Base-by-base conservation (phyloP, 345 rosid genomes). In the Populus euphratica region DNA sequence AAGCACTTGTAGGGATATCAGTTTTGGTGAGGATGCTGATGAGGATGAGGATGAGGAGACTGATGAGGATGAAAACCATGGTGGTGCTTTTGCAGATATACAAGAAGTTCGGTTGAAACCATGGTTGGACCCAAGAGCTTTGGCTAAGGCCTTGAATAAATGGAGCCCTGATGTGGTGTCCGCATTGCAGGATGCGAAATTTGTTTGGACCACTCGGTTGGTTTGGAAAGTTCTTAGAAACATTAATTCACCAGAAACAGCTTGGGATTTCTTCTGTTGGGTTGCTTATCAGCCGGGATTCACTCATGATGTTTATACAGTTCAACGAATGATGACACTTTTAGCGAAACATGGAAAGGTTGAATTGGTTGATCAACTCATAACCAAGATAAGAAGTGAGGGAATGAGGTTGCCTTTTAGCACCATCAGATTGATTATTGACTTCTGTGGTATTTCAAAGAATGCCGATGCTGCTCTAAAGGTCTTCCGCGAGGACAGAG, bases 261-360 rank as follows among this genome's bases (percentile, higher is more conserved):
- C 98, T 17, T 93, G 99, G 99, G 83, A 79, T 70, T 92, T 93
- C 89, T 95, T 95, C 86, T 88, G 92, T 78, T 95, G 98, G 99
- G 96, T 95, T 72, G 91, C 92, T 56, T 81, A 63, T 87, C 99
- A 92, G 82, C 94, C 97, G 0, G 94, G 92, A 74, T 93, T 89
- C 82, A 84, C 91, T 66, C 99, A 93, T 20, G 93, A 95, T 72
- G 82, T 89, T 61, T 92, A 91, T 80, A 87, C 97, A 1, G 88
- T 91, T 2, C 88, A 91, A 85, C 87, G 96, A 83, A 89, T 91
- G 97, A 87, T 92, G 86, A 79, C 93, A 72, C 83, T 93, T 76
- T 82, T 91, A 76, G 94, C 97, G 65, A 89, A 86, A 33, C 86
- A 85, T 78, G 97, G 98, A 39, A 81, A 88, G 75, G 89, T 86